Evolutionary conservation across 164 flowering plant species (phyloP), one percentile per base, ranked within the genome.

Genomic region (Vitis rupestris): DNA sequence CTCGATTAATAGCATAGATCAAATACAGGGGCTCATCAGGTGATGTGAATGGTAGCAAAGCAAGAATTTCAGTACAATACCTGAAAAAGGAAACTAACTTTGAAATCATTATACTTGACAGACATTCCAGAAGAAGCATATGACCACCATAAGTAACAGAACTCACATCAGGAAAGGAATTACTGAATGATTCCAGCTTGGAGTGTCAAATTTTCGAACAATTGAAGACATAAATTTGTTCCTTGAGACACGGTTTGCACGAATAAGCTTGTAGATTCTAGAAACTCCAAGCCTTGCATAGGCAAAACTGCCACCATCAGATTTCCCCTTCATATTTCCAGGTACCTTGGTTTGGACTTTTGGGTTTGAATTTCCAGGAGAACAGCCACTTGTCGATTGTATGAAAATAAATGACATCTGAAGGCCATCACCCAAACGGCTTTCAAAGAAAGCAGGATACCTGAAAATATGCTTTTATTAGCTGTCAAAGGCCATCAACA

Each of bases 1-100:
- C 78, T 74, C 98, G 87, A 80, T 96, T 96, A 68, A 95, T 91
- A 16, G 90, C 66, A 70, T 88, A 92, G 50, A 93, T 78, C 78
- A 96, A 75, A 82, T 96, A 91, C 59, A 96, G 92, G 67, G 99
- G 99, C 75, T 96, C 99, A 80, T 96, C 99, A 66, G 97, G 97
- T 17, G 70, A 66, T 47, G 90, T 72, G 70, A 96, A 93, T 30
- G 97, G 99, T 17, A 96, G 86, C 65, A 85, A 77, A 67, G 98
- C 90, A 73, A 96, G 94, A 49, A 90, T 81, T 77, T 96, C 99
- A 2, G 97, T 77, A 83, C 97, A 93, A 73, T 96, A 92, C 81
- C 99, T 96, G 90, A 61, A 71, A 54, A 80, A 78, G 57, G 31
- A 61, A 65, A 70, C 61, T 59, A 59, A 71, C 3, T 49, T 57